Percentiles rank a stretch among this genome's conserved stretches.
Conservation (phyloP, 1,284 basidiomycete genomes). For the Bjerkandera adusta region DNA sequence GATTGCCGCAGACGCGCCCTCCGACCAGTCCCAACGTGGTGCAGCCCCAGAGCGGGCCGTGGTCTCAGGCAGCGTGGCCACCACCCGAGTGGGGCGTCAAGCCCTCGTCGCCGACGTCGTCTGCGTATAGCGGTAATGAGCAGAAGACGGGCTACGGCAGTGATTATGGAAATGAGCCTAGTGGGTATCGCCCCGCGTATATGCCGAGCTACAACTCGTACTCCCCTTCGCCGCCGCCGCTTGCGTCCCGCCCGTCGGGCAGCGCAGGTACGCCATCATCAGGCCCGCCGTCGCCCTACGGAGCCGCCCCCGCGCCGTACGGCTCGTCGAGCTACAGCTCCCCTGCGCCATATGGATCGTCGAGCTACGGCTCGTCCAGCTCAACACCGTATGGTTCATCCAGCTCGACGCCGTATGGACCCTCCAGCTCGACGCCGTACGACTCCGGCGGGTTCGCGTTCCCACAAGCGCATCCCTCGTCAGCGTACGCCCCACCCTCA, state of each 20-base stretch:
- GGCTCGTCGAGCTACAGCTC: neutral
- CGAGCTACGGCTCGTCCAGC: conserved; percentile 3
- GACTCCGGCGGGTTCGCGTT: conserved; percentile 21
- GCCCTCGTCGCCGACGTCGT: conserved; percentile 1
- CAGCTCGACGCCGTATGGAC: neutral
- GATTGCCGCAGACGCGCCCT: conserved; percentile 1
- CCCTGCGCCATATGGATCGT: no score
- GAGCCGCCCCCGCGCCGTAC: no score
- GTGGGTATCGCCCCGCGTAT: conserved; percentile 18
- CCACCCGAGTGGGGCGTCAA: conserved; percentile 42
- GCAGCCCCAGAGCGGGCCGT: conserved; percentile 19
- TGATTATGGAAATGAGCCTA: no score
- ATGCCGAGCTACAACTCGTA: conserved; percentile 10
- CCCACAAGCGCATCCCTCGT: conserved; percentile 20
- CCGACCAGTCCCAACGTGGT: neutral
- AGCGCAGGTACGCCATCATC: conserved; percentile 9
- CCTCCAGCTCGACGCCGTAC: conserved; percentile 3
- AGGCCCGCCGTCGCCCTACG: neutral
- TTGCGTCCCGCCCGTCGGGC: conserved; percentile 19
- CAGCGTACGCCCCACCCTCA: neutral
- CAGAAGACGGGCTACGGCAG: neutral
- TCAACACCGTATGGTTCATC: conserved; percentile 1
- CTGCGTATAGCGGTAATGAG: neutral
- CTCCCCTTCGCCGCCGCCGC: conserved; percentile 13
- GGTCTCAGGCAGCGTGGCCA: conserved; percentile 43